Conservation (phyloP, 306 rosid genomes). For the Carpinus fangiana region DNA sequence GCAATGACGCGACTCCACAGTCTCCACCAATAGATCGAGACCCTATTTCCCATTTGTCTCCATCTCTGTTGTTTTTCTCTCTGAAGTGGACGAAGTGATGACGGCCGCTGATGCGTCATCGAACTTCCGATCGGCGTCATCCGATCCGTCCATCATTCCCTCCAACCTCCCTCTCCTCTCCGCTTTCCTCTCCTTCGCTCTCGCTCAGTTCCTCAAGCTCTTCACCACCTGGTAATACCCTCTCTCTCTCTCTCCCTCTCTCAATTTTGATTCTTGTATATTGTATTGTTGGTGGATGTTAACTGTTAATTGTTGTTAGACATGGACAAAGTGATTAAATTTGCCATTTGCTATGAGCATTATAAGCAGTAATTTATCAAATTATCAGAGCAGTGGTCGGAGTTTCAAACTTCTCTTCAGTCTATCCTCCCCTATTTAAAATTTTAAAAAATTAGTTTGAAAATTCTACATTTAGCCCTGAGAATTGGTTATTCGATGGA, state of each 20-base stretch:
- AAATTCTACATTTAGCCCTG: too few relatives aligned
- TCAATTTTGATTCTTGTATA: neutral
- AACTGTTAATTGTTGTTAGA: neutral
- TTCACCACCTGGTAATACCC: slow-evolving; percentile 79
- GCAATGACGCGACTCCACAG: neutral
- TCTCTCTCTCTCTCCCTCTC: too few relatives aligned
- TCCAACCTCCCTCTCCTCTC: slow-evolving; percentile 62
- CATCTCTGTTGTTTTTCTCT: neutral
- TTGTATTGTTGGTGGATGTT: neutral
- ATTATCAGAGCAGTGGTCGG: too few relatives aligned
- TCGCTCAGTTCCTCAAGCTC: slow-evolving; percentile 93
- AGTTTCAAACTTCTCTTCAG: too few relatives aligned
- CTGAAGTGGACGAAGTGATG: slow-evolving; percentile 50
- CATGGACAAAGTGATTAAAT: too few relatives aligned
- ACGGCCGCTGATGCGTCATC: slow-evolving; percentile 54
- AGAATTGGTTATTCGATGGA: too few relatives aligned
- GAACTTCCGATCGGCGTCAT: slow-evolving; percentile 33
- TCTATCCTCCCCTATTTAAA: too few relatives aligned
- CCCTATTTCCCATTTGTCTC: neutral
- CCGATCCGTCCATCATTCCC: slow-evolving; percentile 33
- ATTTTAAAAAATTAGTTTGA: too few relatives aligned
- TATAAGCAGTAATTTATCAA: too few relatives aligned
- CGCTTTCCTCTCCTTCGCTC: slow-evolving; percentile 66
- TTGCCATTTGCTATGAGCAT: too few relatives aligned
- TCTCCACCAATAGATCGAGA: neutral